phyloP scores from a whole-genome alignment of 2,329 filamentous ascomycete genomes.

The Colletotrichum falcatum region DNA sequence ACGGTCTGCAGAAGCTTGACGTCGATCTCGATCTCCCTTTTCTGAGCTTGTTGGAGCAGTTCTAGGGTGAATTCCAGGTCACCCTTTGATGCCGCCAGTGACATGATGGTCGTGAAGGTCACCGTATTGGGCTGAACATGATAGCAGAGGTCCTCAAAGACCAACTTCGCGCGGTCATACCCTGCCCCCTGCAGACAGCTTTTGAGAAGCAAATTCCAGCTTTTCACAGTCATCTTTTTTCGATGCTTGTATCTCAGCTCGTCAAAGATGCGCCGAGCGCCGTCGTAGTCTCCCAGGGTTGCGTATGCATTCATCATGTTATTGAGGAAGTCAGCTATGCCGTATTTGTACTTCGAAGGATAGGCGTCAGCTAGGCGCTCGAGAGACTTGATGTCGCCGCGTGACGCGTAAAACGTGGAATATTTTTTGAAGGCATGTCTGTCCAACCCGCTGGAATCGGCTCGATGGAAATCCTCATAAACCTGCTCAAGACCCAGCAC shows the following conservation, averaged over 20 bases:
- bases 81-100: slow-evolving; percentile 75
- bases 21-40: slow-evolving; percentile 64
- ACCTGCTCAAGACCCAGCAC: slow-evolving; percentile 59
- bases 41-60: slow-evolving; percentile 72
- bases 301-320: slow-evolving; percentile 80
- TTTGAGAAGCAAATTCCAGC: slow-evolving; percentile 84
- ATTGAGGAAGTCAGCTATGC: slow-evolving; percentile 51
- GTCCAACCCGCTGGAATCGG: slow-evolving; percentile 54
- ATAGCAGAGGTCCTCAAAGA: slow-evolving; percentile 70
- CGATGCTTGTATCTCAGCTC: slow-evolving; percentile 68
- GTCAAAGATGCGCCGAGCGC: slow-evolving; percentile 71
- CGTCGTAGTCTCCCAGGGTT: slow-evolving; percentile 71
- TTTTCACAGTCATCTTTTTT: slow-evolving; percentile 66
- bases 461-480: slow-evolving; percentile 61
- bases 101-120: slow-evolving; percentile 81
- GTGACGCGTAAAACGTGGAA: slow-evolving; percentile 60
- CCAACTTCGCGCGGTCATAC: slow-evolving; percentile 71
- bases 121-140: slow-evolving; percentile 67
- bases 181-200: slow-evolving; percentile 76
- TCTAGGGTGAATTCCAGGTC: slow-evolving; percentile 77
- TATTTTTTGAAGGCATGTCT: slow-evolving; percentile 61
- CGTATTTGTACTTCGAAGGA: slow-evolving; percentile 49
- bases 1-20: slow-evolving; percentile 69
- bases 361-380: slow-evolving; percentile 60
- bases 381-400: slow-evolving; percentile 61